Percentiles rank a stretch among this genome's conserved stretches.
These are phyloP conservation scores for Diaporthe helianthi DNA, from an alignment of 2,329 filamentous ascomycete genomes.

Conservation along the genomic window DNA sequence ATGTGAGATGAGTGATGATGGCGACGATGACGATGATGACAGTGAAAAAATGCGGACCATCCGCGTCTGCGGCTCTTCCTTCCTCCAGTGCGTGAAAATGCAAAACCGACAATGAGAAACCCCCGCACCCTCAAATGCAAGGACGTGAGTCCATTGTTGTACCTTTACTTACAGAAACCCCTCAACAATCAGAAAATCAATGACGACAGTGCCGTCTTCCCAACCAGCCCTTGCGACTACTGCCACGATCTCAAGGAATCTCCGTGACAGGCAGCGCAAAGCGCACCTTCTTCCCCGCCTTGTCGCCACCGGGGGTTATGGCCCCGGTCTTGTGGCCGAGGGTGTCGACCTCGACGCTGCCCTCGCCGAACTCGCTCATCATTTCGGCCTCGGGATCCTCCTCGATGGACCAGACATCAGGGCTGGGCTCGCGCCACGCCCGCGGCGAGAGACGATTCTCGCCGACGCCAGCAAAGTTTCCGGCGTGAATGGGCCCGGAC, in stretches of 20 bases:
- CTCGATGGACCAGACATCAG: slow-evolving; percentile 66
- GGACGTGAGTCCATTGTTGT: slow-evolving; percentile 10
- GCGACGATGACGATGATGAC: background rate
- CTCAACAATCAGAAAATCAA: background rate
- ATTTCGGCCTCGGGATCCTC: slow-evolving; percentile 64
- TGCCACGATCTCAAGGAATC: slow-evolving; percentile 29
- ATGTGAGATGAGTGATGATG: background rate
- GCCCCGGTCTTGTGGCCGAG: slow-evolving; percentile 39
- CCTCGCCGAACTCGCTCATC: slow-evolving; percentile 47
- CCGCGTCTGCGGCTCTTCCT: background rate
- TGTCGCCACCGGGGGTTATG: slow-evolving; percentile 48
- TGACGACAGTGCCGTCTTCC: background rate
- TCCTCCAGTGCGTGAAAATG: background rate
- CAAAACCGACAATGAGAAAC: background rate
- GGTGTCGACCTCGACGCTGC: slow-evolving; percentile 41
- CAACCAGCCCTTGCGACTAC: background rate
- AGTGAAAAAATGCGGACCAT: background rate
- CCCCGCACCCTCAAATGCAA: slow-evolving; percentile 21
- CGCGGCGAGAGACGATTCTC: slow-evolving; percentile 48
- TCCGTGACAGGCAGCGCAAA: slow-evolving; percentile 57
- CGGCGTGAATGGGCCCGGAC: slow-evolving; percentile 34
- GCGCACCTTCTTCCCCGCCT: slow-evolving; percentile 62
- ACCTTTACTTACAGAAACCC: background rate
- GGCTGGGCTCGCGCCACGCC: slow-evolving; percentile 65
- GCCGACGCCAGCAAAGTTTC: background rate